Base-by-base conservation (phyloP, 352 stramenopile species). In the Globisporangium barbulae region DNA sequence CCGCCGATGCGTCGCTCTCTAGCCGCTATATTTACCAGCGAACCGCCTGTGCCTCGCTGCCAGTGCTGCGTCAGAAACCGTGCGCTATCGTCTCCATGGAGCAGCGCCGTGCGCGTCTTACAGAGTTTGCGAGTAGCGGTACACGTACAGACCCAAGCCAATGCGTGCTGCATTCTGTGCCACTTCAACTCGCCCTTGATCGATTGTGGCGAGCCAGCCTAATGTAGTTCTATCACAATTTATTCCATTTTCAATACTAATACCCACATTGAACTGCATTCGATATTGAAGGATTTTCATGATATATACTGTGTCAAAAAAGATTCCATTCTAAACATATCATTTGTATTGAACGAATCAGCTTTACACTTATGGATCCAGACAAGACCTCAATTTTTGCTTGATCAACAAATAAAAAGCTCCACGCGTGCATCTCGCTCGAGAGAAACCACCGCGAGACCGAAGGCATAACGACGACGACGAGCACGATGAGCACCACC, bases 401-500 rank as follows among this genome's bases (percentile, higher is more conserved):
- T 22, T 50, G 17, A 47, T n/a, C 17, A 5, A 47, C 41, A 8
- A 35, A 25, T 8, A 39, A 55, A 57, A 25, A 57, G 30, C 50
- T 54, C 48, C 48, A 54, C 41, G 17, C 41, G 41, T 47, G 41
- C 41, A 28, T 28, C 25, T 19, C 39, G 39, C 39, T 47, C 41
- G n/a, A 13, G n/a, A 61, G 54, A 57, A 57, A 53, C 55, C 28
- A 42, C n/a, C 42, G 19, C 42, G 8, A 10, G 9, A 41, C n/a
- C 13, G 6, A 31, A 58, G 22, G 28, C 48, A 10, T 25, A 4
- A 19, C 21, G 33, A 53, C 3, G 7, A 50, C 2, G n/a, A 50
- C 39, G 25, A 72, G 59, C 15, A 31, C 55, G 39, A 76, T 73
- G 67, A 81, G 68, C 61, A 55, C 61, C 9, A 74, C 30, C 6